Evolutionary conservation across 306 rosid species (phyloP), one percentile per base, ranked within the genome.

Genomic region (Boehmeria nivea): DNA sequence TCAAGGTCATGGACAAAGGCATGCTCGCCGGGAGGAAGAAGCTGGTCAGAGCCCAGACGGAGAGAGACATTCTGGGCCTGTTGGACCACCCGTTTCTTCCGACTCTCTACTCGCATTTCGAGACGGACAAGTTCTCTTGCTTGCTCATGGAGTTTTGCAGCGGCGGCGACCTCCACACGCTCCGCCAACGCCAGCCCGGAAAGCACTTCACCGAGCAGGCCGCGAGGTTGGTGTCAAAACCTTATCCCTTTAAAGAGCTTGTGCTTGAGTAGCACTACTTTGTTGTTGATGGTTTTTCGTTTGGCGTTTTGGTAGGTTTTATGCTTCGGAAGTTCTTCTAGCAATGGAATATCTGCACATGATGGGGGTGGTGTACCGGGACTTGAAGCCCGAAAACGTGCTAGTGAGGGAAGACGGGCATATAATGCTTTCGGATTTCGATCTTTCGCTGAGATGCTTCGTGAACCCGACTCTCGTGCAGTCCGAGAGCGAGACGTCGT

Each of bases 321-420:
- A 81, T 62, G 76, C 81, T 50, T 73, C 87, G 44, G 81, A 77
- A 54, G 83, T 81, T 61, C 78, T 81, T 47, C 78, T 81, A 23
- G 78, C 87, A 2, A 72, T 81, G 8, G 87, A 81, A 57, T 81
- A 81, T 49, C 65, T 81, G 24, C 87, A 81, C 78, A 81, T 81
- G 87, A 77, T 81, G 87, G 87, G 87, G 31, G 87, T 81, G 56
- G 83, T 81, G 54, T 81, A 81, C 63, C 68, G 87, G 56, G 87
- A 77, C 63, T 43, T 81, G 23, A 81, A 81, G 50, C 83, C 87
- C 8, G 83, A 81, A 54, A 77, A 81, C 54, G 87, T 81, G 20
- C 60, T 81, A 21, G 83, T 81, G 40, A 63, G 87, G 59, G 78
- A 76, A 54, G 87, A 81, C 34, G 87, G 87, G 1, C 87, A 81